A percentile compares a stretch with the other conserved stretches of the same genome.
These are phyloP conservation scores for Sarocladiaceae sp. DNA, from an alignment of 2,329 filamentous ascomycete genomes.

Conservation along the genomic window DNA sequence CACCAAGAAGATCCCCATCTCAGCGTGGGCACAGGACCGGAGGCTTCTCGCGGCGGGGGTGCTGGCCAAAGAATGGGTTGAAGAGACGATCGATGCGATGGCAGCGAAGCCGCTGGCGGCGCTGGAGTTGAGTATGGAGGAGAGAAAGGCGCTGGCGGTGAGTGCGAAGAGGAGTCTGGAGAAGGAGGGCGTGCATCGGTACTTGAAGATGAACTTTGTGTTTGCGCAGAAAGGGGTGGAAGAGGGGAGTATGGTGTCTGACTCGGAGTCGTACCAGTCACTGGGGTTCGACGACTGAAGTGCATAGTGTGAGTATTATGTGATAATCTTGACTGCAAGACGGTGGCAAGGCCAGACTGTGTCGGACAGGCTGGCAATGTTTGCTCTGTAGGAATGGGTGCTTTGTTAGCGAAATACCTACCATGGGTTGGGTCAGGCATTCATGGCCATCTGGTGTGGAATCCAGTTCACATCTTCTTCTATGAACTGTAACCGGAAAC, in stretches of 20 bases:
- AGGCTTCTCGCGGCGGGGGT: constrained; percentile 33
- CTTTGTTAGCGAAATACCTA: too few species aligned
- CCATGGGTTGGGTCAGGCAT: too few species aligned
- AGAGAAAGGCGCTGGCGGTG: constrained; percentile 27
- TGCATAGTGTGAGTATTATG: too few species aligned
- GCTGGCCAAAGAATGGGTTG: constrained; percentile 36
- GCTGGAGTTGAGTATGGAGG: constrained; percentile 25
- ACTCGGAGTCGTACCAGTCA: constrained; percentile 1
- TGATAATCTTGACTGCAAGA: too few species aligned
- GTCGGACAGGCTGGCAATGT: too few species aligned
- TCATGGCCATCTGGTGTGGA: too few species aligned
- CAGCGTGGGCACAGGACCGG: constrained; percentile 36
- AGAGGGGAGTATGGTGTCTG: constrained; percentile 12
- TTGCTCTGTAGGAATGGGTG: too few species aligned
- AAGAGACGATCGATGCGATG: constrained; percentile 35
- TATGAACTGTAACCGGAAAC: too few species aligned
- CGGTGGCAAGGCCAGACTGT: too few species aligned
- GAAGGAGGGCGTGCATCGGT: constrained; percentile 30
- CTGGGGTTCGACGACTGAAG: too few species aligned
- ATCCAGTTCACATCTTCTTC: too few species aligned
- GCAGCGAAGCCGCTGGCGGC: constrained; percentile 35
- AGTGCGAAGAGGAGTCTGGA: constrained; percentile 26
- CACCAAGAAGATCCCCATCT: constrained; percentile 39
- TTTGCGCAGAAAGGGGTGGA: constrained; percentile 34
- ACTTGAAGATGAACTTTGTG: constrained; percentile 35